Evolutionary conservation across 2,329 filamentous ascomycete species (phyloP).

Genomic region (Didymella segeticola): DNA sequence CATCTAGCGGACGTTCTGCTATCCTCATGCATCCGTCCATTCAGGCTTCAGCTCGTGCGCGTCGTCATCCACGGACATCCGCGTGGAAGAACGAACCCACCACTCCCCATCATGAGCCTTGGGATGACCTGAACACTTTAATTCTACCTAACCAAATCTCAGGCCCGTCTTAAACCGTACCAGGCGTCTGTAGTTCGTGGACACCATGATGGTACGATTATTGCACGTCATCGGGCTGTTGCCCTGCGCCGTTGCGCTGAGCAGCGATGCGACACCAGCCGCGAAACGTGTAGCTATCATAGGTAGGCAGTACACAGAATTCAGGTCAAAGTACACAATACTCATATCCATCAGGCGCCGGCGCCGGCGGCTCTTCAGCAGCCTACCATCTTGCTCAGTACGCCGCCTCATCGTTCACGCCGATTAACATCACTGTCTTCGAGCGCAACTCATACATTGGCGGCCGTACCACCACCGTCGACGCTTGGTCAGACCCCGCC

Average conservation of each 20-base stretch:
- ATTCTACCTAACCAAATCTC: neutral
- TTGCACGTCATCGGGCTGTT: constrained; percentile 23
- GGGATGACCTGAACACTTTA: neutral
- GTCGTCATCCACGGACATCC: constrained; percentile 7
- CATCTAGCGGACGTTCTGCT: neutral
- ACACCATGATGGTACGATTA: constrained; percentile 21
- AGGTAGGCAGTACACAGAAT: constrained; percentile 27
- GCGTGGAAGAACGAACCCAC: neutral
- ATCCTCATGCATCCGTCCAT: neutral
- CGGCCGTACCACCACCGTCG: constrained; percentile 84
- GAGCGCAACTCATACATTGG: constrained; percentile 81
- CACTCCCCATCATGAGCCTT: neutral
- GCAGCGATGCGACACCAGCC: constrained; percentile 15
- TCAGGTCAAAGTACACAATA: neutral
- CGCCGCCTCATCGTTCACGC: constrained; percentile 65
- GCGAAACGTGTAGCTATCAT: constrained; percentile 49
- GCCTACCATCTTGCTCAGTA: constrained; percentile 83
- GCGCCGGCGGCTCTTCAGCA: constrained; percentile 83
- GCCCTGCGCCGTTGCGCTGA: constrained; percentile 28
- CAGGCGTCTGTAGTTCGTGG: neutral
- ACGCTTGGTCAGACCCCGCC: constrained; percentile 71
- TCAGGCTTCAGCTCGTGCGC: constrained; percentile 9
- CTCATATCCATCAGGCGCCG: constrained; percentile 70
- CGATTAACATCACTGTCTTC: constrained; percentile 84
- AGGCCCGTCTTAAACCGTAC: neutral